Conservation (phyloP, 164 flowering plant genomes). For the Chimonanthus salicifolius region DNA sequence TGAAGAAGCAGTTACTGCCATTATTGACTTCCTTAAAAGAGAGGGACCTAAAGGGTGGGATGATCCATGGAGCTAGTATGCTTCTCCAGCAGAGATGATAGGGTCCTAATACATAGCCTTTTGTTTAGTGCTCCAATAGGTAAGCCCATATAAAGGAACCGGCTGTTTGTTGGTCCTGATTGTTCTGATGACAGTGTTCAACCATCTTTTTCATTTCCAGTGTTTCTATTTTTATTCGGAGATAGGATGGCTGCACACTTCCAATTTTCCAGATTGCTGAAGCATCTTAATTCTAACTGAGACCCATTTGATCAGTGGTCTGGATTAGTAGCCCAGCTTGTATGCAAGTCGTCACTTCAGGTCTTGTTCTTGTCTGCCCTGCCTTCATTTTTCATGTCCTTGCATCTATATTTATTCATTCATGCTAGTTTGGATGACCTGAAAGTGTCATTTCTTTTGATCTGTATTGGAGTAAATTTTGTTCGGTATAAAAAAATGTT, state of each 20-base stretch:
- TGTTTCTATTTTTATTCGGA: no score
- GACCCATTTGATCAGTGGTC: no score
- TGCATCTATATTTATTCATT: neutral
- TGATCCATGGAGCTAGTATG: slow-evolving; percentile 80
- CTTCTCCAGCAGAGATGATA: neutral
- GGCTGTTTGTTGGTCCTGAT: no score
- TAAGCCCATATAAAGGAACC: no score
- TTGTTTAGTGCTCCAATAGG: no score
- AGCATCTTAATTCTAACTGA: no score
- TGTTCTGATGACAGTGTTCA: no score
- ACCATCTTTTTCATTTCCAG: no score
- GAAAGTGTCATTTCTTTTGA: neutral
- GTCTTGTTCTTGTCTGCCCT: neutral
- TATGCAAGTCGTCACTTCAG: neutral
- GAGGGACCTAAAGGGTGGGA: slow-evolving; percentile 97
- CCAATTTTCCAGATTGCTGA: no score
- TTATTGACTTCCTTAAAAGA: slow-evolving; percentile 63
- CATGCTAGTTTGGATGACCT: neutral
- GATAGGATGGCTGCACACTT: no score
- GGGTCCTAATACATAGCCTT: neutral
- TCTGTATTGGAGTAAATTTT: neutral
- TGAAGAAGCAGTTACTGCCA: slow-evolving; percentile 67
- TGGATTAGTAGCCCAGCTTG: no score
- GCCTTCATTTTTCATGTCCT: neutral
- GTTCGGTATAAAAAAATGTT: no score